Conservation (phyloP, 306 rosid genomes). For the Mimosa pudica region DNA sequence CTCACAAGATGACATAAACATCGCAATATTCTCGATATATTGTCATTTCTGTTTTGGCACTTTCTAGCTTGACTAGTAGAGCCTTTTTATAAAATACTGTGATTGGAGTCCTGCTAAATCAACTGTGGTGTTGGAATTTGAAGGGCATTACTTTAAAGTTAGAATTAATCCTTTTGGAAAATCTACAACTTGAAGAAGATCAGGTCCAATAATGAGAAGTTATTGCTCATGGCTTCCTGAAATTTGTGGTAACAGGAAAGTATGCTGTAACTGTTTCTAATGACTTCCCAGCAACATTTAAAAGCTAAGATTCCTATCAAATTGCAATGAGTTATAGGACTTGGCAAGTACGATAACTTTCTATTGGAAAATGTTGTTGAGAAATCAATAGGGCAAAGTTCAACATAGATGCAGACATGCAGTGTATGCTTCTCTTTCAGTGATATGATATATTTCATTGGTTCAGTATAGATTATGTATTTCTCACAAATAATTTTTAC, state of each 20-base stretch:
- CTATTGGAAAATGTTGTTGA: conserved; percentile 10
- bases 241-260: conserved; percentile 1
- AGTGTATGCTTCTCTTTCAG: background rate
- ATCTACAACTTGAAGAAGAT: conserved; percentile 6
- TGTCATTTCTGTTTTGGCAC: background rate
- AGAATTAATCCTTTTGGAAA: background rate
- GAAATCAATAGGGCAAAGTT: background rate
- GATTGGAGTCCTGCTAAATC: conserved; percentile 1
- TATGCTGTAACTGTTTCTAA: background rate
- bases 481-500: background rate
- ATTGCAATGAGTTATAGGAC: background rate
- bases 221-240: conserved; percentile 13
- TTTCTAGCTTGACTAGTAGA: background rate
- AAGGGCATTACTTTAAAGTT: background rate
- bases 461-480: background rate
- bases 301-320: background rate
- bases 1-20: background rate
- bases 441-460: background rate
- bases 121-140: conserved; percentile 1
- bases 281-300: background rate
- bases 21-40: background rate
- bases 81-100: background rate
- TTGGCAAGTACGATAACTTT: background rate
- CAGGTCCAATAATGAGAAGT: background rate
- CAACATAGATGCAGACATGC: background rate